These are phyloP conservation scores for Russula sp. DNA, from an alignment of 768 basidiomycete species.

Conservation along the genomic window DNA sequence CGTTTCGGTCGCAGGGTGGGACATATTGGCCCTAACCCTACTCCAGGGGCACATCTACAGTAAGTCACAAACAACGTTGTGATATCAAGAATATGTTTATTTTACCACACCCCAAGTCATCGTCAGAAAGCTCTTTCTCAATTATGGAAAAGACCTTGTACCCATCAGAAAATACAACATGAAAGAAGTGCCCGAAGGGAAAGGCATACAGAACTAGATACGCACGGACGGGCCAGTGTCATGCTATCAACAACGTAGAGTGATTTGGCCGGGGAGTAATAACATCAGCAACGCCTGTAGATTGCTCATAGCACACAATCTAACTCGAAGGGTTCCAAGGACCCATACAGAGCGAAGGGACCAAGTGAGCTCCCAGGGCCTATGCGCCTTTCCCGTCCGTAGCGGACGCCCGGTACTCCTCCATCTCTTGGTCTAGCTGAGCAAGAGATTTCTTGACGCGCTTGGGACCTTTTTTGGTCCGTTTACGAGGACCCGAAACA, in stretches of 20 bases:
- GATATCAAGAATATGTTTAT: too few relatives aligned
- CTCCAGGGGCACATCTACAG: background rate
- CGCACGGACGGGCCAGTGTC: background rate
- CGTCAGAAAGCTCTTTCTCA: background rate
- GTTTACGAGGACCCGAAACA: conserved; percentile 23
- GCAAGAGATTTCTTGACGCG: conserved; percentile 62
- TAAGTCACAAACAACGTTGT: too few relatives aligned
- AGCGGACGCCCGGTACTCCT: conserved; percentile 52
- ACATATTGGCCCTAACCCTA: conserved; percentile 11
- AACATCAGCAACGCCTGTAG: conserved; percentile 5
- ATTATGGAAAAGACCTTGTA: background rate
- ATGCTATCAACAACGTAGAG: background rate
- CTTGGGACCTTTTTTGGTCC: conserved; percentile 66
- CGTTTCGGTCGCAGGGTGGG: too few relatives aligned
- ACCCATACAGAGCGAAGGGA: background rate
- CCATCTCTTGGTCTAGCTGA: conserved; percentile 75
- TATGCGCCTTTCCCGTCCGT: conserved; percentile 1
- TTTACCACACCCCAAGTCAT: conserved; percentile 1
- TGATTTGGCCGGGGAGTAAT: background rate
- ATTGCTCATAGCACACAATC: conserved; percentile 1
- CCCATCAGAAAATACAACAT: background rate
- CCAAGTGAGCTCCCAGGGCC: background rate
- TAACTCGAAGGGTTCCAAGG: background rate
- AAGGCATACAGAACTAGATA: background rate
- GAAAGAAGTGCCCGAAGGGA: background rate